A percentile compares a stretch with the other conserved stretches of the same genome.
Evolutionary conservation across 1,284 basidiomycete species (phyloP).

Genomic region (Ganoderma sp.): DNA sequence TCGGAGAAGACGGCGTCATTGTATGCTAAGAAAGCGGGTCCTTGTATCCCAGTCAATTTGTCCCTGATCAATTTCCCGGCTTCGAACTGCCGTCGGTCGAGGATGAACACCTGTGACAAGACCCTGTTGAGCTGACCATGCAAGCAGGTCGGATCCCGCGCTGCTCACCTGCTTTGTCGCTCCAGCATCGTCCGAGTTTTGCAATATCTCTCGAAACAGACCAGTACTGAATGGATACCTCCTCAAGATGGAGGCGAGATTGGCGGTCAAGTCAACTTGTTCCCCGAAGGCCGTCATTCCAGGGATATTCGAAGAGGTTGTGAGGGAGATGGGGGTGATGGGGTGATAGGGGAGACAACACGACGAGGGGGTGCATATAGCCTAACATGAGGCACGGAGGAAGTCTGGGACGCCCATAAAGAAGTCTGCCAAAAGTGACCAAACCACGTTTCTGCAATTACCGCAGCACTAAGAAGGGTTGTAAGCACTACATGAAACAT

Average conservation of each 20-base stretch:
- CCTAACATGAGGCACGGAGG: not conserved
- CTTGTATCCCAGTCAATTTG: constrained; percentile 45
- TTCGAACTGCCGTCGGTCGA: constrained; percentile 46
- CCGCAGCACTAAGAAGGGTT: constrained; percentile 14
- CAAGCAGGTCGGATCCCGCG: not conserved
- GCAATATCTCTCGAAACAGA: constrained; percentile 51
- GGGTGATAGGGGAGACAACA: not conserved
- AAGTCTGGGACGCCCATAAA: not conserved
- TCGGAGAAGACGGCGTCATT: constrained; percentile 51
- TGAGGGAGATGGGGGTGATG: not conserved
- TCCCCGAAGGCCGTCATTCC: constrained; percentile 31
- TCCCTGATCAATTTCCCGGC: constrained; percentile 37
- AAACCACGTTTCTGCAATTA: not conserved
- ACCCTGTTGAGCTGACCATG: not conserved
- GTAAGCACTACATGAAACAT: not conserved
- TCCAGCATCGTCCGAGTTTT: constrained; percentile 55
- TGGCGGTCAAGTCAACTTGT: constrained; percentile 28
- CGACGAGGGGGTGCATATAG: not conserved
- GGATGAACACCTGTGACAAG: constrained; percentile 46
- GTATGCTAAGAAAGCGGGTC: constrained; percentile 53
- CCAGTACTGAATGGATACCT: constrained; percentile 51
- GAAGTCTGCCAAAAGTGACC: not conserved
- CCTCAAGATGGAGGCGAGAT: constrained; percentile 45
- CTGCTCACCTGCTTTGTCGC: constrained; percentile 36
- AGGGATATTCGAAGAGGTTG: not conserved